Percentiles rank a stretch among this genome's conserved stretches.
Evolutionary conservation across 2,329 filamentous ascomycete species (phyloP).

Genomic region (Pseudogymnoascus sp.): DNA sequence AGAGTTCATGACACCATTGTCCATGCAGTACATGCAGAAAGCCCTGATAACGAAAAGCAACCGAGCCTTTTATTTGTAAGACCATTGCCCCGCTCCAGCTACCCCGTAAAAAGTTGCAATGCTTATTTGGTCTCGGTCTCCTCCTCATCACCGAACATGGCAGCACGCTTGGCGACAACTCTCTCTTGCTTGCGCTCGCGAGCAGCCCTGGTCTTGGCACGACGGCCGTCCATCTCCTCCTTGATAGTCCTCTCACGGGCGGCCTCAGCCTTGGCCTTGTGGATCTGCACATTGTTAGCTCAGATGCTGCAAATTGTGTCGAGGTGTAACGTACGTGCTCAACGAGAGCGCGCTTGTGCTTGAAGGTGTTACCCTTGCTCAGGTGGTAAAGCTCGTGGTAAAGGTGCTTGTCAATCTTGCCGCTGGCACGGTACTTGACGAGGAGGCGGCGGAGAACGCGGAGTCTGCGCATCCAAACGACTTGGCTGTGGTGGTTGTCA

Average conservation of each 20-base stretch:
- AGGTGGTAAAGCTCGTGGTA: slow-evolving; percentile 99
- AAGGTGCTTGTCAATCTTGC: slow-evolving; percentile 99
- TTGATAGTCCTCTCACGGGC: slow-evolving; percentile 88
- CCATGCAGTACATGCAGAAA: slow-evolving; percentile 28
- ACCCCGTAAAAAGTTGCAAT: slow-evolving; percentile 11
- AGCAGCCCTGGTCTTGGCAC: slow-evolving; percentile 99
- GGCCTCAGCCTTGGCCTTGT: slow-evolving; percentile 99
- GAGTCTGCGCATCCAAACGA: slow-evolving; percentile 99
- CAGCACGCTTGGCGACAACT: slow-evolving; percentile 80
- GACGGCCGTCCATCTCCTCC: slow-evolving; percentile 99
- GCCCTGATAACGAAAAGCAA: slow-evolving; percentile 26
- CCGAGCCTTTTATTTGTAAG: slow-evolving; percentile 24
- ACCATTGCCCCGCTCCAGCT: slow-evolving; percentile 27
- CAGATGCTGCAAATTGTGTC: slow-evolving; percentile 16
- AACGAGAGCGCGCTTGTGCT: slow-evolving; percentile 99
- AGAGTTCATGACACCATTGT: slow-evolving; percentile 26
- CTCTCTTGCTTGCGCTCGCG: slow-evolving; percentile 97
- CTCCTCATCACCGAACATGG: slow-evolving; percentile 64
- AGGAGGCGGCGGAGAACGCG: slow-evolving; percentile 97
- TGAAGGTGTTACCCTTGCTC: slow-evolving; percentile 99
- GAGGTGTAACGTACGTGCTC: slow-evolving; percentile 78
- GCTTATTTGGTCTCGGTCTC: slow-evolving; percentile 31
- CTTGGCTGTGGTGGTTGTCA: slow-evolving; percentile 54
- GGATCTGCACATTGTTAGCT: slow-evolving; percentile 58
- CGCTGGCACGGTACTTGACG: slow-evolving; percentile 98